Conservation (phyloP, 2,329 filamentous ascomycete genomes). For the Allantophomopsis lycopodina region DNA sequence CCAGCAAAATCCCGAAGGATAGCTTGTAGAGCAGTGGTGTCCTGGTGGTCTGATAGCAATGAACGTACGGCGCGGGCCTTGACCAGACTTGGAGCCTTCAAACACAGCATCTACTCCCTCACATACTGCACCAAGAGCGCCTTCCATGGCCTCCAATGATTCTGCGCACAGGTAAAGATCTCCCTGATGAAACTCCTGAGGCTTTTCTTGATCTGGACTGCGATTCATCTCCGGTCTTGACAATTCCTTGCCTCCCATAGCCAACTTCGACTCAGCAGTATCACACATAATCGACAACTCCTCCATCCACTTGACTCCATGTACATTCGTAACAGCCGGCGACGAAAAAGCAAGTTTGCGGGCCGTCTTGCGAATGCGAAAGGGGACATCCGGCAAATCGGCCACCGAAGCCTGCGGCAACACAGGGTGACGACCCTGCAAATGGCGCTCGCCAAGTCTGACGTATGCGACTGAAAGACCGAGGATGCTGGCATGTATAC, state of each 20-base stretch:
- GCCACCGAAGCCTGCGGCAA: slow-evolving; percentile 43
- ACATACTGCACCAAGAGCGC: slow-evolving; percentile 81
- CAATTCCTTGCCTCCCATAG: slow-evolving; percentile 65
- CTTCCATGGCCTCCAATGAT: slow-evolving; percentile 77
- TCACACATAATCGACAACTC: slow-evolving; percentile 80
- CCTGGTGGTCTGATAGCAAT: slow-evolving; percentile 87
- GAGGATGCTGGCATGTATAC: slow-evolving; percentile 70
- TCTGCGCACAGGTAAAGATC: slow-evolving; percentile 85
- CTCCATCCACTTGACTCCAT: slow-evolving; percentile 86
- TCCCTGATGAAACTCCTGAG: slow-evolving; percentile 60
- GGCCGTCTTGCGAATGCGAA: slow-evolving; percentile 71
- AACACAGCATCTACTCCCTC: slow-evolving; percentile 87
- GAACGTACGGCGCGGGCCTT: slow-evolving; percentile 64
- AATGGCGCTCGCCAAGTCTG: slow-evolving; percentile 69
- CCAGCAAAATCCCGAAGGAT: slow-evolving; percentile 96
- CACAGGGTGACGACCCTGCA: slow-evolving; percentile 53
- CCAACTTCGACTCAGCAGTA: slow-evolving; percentile 63
- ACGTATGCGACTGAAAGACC: slow-evolving; percentile 84
- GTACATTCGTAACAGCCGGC: slow-evolving; percentile 74
- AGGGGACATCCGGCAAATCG: slow-evolving; percentile 49
- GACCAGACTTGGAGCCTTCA: slow-evolving; percentile 25
- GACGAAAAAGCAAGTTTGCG: slow-evolving; percentile 60
- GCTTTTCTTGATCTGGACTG: slow-evolving; percentile 24
- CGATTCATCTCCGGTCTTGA: slow-evolving; percentile 51
- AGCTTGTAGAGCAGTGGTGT: slow-evolving; percentile 83